These are phyloP conservation scores for Discostella stelligera DNA, from an alignment of 352 stramenopile species.

Conservation along the genomic window DNA sequence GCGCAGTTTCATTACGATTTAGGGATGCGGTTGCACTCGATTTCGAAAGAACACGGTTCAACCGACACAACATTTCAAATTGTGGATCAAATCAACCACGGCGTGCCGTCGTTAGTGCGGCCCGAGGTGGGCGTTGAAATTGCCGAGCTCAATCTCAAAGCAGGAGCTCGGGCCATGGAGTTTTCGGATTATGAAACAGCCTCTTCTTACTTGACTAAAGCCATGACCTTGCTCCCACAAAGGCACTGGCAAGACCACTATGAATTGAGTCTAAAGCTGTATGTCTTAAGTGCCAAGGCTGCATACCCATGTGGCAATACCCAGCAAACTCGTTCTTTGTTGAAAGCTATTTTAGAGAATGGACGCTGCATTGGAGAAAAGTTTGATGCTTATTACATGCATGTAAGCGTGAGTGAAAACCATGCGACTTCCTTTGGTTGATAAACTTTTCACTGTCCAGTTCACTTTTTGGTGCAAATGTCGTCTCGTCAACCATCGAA, in stretches of 20 bases:
- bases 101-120: slow-evolving; percentile 5
- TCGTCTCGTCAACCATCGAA: no score
- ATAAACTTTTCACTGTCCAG: background rate
- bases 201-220: slow-evolving; percentile 28
- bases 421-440: background rate
- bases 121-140: slow-evolving; percentile 18
- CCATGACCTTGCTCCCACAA: slow-evolving; percentile 24
- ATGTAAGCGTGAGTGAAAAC: slow-evolving; percentile 24
- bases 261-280: slow-evolving; percentile 28
- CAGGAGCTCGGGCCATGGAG: slow-evolving; percentile 14
- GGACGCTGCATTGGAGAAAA: slow-evolving; percentile 35
- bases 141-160: slow-evolving; percentile 28
- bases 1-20: slow-evolving; percentile 42
- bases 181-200: slow-evolving; percentile 19
- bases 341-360: slow-evolving; percentile 27
- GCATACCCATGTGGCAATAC: slow-evolving; percentile 30
- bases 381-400: slow-evolving; percentile 36
- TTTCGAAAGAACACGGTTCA: slow-evolving; percentile 14
- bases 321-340: slow-evolving; percentile 11
- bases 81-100: slow-evolving; percentile 44
- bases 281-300: slow-evolving; percentile 21
- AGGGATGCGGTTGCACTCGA: slow-evolving; percentile 24
- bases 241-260: slow-evolving; percentile 30
- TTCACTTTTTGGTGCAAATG: slow-evolving; percentile 2
- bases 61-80: slow-evolving; percentile 21